Conservation (phyloP, 768 basidiomycete genomes). For the Lactarius akahatsu region DNA sequence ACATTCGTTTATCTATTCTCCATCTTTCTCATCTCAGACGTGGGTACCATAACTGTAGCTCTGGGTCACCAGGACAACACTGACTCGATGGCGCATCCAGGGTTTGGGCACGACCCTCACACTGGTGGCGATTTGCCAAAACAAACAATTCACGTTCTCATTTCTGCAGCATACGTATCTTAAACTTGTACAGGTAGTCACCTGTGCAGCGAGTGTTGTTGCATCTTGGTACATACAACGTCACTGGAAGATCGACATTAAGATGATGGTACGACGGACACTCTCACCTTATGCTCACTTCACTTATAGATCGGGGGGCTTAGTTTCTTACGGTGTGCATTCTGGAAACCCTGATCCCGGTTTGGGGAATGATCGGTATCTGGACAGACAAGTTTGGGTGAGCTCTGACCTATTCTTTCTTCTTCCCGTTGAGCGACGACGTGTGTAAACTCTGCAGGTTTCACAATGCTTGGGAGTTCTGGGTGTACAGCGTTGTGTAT, state of each 20-base stretch:
- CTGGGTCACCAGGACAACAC: background rate
- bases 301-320: background rate
- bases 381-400: conserved; percentile 77
- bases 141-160: conserved; percentile 76
- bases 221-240: conserved; percentile 84
- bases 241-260: conserved; percentile 75
- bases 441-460: conserved; percentile 37
- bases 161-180: conserved; percentile 81
- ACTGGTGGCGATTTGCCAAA: conserved; percentile 73
- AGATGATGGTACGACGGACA: conserved; percentile 55
- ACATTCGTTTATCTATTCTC: conserved; percentile 79
- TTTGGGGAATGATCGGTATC: conserved; percentile 86
- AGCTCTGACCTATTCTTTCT: conserved; percentile 28
- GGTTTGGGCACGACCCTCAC: conserved; percentile 80
- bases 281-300: background rate
- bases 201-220: conserved; percentile 66
- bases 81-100: conserved; percentile 37
- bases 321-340: conserved; percentile 78
- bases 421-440: background rate
- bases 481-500: conserved; percentile 79
- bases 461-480: conserved; percentile 87
- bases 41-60: conserved; percentile 35
- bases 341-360: conserved; percentile 71
- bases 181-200: conserved; percentile 71
- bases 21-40: conserved; percentile 79